Evolutionary conservation across 345 rosid genomes (phyloP).

Genomic region (Viola odorata): DNA sequence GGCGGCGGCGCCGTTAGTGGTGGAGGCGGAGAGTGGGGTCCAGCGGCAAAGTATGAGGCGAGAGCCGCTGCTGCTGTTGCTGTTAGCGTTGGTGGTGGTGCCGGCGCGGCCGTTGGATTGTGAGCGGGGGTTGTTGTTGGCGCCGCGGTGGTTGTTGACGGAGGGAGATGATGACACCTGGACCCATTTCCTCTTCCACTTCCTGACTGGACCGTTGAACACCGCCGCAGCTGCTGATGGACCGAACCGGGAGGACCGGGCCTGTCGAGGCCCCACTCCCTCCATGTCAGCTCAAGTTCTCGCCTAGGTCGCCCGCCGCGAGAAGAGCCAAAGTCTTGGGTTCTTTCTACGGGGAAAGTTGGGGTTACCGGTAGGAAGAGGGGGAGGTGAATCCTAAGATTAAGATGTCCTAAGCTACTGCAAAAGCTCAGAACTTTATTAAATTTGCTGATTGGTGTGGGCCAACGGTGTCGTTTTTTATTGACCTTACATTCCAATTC

Average conservation of each 20-base stretch:
- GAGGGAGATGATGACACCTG: conserved; percentile 48
- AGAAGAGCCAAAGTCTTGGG: too few relatives aligned
- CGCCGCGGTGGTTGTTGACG: conserved; percentile 27
- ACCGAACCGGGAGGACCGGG: conserved; percentile 81
- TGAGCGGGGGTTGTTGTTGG: conserved; percentile 30
- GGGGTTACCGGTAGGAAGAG: too few relatives aligned
- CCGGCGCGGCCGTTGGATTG: conserved; percentile 42
- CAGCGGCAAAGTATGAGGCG: conserved; percentile 82
- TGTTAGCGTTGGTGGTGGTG: background rate
- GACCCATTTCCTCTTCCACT: conserved; percentile 99
- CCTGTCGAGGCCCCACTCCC: conserved; percentile 75
- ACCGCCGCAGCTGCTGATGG: conserved; percentile 47
- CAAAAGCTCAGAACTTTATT: too few relatives aligned
- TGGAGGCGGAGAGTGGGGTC: conserved; percentile 64
- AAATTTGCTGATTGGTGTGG: too few relatives aligned
- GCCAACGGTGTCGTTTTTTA: too few relatives aligned
- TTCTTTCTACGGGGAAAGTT: too few relatives aligned
- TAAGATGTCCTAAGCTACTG: too few relatives aligned
- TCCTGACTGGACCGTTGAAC: conserved; percentile 86
- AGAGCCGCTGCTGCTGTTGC: conserved; percentile 26
- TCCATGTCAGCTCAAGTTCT: conserved; percentile 38
- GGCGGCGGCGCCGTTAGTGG: conserved; percentile 27
- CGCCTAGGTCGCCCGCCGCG: too few relatives aligned
- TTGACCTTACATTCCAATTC: too few relatives aligned
- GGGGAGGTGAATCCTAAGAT: too few relatives aligned